These are phyloP conservation scores for Melampsora americana DNA, from an alignment of 1,284 basidiomycete genomes.

Conservation along the genomic window DNA sequence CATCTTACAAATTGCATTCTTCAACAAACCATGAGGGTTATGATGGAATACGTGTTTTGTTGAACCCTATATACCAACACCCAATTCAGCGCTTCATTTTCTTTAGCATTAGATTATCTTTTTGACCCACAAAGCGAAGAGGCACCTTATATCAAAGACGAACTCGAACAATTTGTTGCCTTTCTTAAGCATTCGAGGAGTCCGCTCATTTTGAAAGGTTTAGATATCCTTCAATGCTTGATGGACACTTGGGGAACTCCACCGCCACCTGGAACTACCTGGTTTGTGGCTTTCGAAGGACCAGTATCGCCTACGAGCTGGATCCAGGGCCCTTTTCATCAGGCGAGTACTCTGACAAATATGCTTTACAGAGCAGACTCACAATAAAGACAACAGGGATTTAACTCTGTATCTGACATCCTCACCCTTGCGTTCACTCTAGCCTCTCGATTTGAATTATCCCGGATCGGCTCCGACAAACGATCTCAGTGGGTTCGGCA, in stretches of 20 bases:
- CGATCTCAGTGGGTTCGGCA: not conserved
- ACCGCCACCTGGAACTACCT: constrained; percentile 31
- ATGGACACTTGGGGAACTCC: constrained; percentile 40
- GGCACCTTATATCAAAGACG: constrained; percentile 29
- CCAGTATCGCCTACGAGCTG: constrained; percentile 17
- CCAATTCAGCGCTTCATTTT: constrained; percentile 30
- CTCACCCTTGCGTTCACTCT: not conserved
- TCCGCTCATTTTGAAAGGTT: constrained; percentile 24
- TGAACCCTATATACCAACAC: not conserved
- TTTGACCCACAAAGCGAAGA: constrained; percentile 30
- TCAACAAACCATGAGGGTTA: not conserved
- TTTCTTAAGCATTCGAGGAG: constrained; percentile 22
- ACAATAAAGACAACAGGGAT: no score
- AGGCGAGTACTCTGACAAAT: constrained; percentile 19
- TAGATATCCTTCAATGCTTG: constrained; percentile 35
- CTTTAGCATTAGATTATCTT: constrained; percentile 41
- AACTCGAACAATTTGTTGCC: constrained; percentile 27
- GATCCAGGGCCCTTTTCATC: constrained; percentile 33
- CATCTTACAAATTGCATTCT: not conserved
- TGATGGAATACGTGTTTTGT: not conserved
- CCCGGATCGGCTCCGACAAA: not conserved
- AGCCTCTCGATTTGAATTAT: constrained; percentile 1
- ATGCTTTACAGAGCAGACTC: not conserved
- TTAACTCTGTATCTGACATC: no score
- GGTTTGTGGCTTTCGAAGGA: constrained; percentile 23